Evolutionary conservation across 148 eudicot species (phyloP), one percentile per base, ranked within the genome.

Genomic region (Salicornia ramosissima): DNA sequence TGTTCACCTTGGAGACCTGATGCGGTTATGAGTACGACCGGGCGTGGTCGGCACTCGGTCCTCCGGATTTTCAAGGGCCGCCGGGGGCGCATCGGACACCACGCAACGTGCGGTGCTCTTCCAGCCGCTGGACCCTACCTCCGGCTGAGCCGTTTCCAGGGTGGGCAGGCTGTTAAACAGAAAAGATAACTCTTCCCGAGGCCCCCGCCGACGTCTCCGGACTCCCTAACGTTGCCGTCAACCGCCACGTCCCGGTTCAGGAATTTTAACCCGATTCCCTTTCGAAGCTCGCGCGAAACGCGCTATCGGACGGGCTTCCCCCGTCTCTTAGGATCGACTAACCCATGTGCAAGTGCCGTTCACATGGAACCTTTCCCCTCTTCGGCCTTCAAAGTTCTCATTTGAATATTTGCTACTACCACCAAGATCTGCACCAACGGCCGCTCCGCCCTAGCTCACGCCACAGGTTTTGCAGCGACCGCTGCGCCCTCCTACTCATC

Each of bases 321-420:
- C 40, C 40, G 40, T 36, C 40, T 36, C 40, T 36, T 36, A 36
- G 40, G 40, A 36, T 36, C 40, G 40, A 77, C 83, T 77, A 73
- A 80, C 78, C 83, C 78, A 74, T 77, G 79, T 69, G 80, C 78
- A 79, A 79, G 82, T 82, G 76, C 49, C 70, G 78, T 76, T 82
- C 80, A 79, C 82, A 76, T 79, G 71, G 82, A 76, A 82, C 82
- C 70, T 76, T 82, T 79, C 83, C 80, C 83, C 83, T 76, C 74
- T 76, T 74, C 76, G 74, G 79, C 83, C 74, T 82, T 82, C 77
- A 79, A 76, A 79, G 76, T 79, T 82, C 79, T 73, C 79, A 79
- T 82, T 82, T 76, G 85, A 82, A 82, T 79, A 82, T 79, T 79
- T 79, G 73, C 82, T 82, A 79, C 82, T 82, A 74, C 82, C 80